phyloP scores from a whole-genome alignment of 1,139 yeast species.

The Protomyces macrosporus region DNA sequence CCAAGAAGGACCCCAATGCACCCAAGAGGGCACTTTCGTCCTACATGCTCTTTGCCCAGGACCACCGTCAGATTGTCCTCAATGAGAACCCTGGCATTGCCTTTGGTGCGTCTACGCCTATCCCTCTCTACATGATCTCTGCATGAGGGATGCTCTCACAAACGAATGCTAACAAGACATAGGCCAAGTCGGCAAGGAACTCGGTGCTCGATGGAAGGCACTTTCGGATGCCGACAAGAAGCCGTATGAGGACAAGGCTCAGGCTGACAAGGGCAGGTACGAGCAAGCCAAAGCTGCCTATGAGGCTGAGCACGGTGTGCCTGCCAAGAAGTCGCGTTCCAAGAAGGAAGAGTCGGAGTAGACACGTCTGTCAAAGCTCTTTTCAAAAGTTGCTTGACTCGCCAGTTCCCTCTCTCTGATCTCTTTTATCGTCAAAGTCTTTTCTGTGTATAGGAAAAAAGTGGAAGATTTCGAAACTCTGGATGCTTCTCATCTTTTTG shows the following conservation, averaged over 20 bases:
- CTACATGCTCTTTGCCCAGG: conserved; percentile 97
- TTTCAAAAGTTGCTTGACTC: background rate
- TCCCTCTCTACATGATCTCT: background rate
- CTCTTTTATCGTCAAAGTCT: background rate
- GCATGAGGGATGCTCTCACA: background rate
- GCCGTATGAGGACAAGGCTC: conserved; percentile 69
- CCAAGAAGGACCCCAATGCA: conserved; percentile 75
- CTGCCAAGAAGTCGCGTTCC: conserved; percentile 23
- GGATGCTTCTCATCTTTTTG: no score
- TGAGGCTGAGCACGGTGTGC: conserved; percentile 41
- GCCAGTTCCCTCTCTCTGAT: background rate
- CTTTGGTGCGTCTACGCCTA: conserved; percentile 51
- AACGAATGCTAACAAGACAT: background rate
- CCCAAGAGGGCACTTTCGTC: conserved; percentile 98
- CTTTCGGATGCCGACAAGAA: conserved; percentile 69
- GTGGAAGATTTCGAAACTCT: no score
- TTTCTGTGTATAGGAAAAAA: background rate
- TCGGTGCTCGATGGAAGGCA: conserved; percentile 97
- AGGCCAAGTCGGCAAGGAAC: conserved; percentile 72
- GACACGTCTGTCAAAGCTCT: no score
- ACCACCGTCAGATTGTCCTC: conserved; percentile 89
- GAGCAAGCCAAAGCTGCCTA: conserved; percentile 93
- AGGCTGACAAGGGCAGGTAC: conserved; percentile 93
- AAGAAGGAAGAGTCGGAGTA: background rate
- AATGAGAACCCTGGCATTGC: conserved; percentile 91